Percentiles rank a stretch among this genome's conserved stretches.
phyloP scores from a whole-genome alignment of 495 filamentous ascomycete species.

The Extremus antarcticus region DNA sequence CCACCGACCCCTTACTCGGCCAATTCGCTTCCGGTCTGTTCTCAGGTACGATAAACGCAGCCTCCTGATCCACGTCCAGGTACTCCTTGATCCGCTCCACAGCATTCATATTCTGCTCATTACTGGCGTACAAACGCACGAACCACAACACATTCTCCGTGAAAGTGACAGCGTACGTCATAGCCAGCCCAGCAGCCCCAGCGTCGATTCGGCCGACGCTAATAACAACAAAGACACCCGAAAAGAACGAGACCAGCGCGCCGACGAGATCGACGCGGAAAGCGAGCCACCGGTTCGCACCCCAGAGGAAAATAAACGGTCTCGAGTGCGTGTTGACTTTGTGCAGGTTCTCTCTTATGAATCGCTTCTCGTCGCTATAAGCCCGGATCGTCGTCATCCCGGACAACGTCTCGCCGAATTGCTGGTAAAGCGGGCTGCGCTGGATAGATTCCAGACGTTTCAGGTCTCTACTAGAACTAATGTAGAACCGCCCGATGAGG shows the following conservation, averaged over 20 bases:
- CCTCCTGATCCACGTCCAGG: conserved; percentile 92
- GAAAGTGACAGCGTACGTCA: conserved; percentile 97
- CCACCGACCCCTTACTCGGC: conserved; percentile 76
- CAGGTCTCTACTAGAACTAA: conserved; percentile 82
- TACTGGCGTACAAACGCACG: conserved; percentile 84
- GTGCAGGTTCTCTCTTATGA: conserved; percentile 82
- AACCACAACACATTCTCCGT: conserved; percentile 97
- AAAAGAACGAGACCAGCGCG: conserved; percentile 87
- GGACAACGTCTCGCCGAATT: conserved; percentile 91
- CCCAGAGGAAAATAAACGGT: conserved; percentile 95
- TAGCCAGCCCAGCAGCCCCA: conserved; percentile 84
- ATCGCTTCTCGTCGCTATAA: conserved; percentile 87
- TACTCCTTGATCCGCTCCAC: conserved; percentile 98
- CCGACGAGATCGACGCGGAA: conserved; percentile 85
- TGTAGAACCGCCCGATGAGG: conserved; percentile 75
- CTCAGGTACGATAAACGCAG: conserved; percentile 63
- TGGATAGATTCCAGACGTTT: conserved; percentile 94
- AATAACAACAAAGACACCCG: conserved; percentile 79
- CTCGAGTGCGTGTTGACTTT: conserved; percentile 84
- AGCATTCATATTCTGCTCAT: conserved; percentile 99
- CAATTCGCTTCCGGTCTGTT: conserved; percentile 66
- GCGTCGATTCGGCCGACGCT: conserved; percentile 81
- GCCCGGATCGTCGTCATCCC: conserved; percentile 97
- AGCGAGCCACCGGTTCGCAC: conserved; percentile 92
- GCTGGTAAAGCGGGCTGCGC: conserved; percentile 90